Evolutionary conservation across 805 yeast genomes (phyloP), one percentile per base, ranked within the genome.

Genomic region (Yamadazyma paraphyllophila): DNA sequence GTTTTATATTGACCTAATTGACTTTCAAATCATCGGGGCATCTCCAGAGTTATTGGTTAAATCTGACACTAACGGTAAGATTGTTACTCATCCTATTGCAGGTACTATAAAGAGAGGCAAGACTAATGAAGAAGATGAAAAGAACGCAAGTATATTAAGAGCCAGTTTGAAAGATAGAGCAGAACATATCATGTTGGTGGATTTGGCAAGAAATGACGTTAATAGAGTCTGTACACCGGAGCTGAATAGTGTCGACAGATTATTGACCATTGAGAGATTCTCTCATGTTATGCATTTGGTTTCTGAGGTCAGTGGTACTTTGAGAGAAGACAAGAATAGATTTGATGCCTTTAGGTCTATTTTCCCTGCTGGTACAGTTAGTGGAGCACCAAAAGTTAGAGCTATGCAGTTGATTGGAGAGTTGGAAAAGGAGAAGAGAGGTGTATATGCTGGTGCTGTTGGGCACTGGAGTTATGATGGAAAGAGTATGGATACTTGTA

Each of bases 351-450:
- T 94, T 69, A 80, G 99, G 63, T 90, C 97, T 2, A 88, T 94
- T 45, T 94, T 94, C 82, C 99, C 99, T 15, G 99, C 99, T 1
- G 99, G 99, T 36, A 94, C 99, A 1, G 98, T 92, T 10, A 84
- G 95, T 45, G 99, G 99, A 33, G 98, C 99, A 2, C 99, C 99
- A 45, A 94, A 94, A 67, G 96, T 94, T 35, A 82, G 80, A 57
- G 99, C 99, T 8, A 94, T 94, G 98, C 95, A 91, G 66, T 73
- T 94, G 36, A 89, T 94, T 56, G 85, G 87, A 14, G 96, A 88
- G 62, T 70, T 92, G 39, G 99, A 94, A 62, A 77, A 80, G 50
- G 98, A 92, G 62, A 88, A 89, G 60, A 77, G 99, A 61, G 99
- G 98, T 38, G 91, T 92, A 7, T 94, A 94, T 61, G 99, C 99